Evolutionary conservation across 2,329 filamentous ascomycete species (phyloP).

Genomic region (Leptoxyphium fumago): DNA sequence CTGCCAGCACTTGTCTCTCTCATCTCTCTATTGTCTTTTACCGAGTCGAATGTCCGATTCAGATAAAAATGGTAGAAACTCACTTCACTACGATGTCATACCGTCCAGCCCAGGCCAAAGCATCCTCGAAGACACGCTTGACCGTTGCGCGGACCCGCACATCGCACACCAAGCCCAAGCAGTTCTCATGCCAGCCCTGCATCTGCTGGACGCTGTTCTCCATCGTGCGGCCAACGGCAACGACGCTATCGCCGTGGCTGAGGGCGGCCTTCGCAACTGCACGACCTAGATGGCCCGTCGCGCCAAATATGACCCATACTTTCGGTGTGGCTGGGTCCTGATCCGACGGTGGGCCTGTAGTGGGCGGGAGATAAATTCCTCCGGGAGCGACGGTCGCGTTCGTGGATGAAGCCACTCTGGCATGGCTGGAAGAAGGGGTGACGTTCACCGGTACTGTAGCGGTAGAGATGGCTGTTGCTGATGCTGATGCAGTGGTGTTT

Average conservation of each 20-base stretch:
- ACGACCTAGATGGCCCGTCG: conserved; percentile 91
- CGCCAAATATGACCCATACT: conserved; percentile 92
- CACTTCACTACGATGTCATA: conserved; percentile 78
- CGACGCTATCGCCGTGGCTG: conserved; percentile 66
- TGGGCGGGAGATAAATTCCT: conserved; percentile 54
- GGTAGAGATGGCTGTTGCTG: too few species aligned
- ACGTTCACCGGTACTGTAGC: too few species aligned
- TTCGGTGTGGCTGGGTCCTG: conserved; percentile 57
- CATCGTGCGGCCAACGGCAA: conserved; percentile 69
- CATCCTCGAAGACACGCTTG: conserved; percentile 50
- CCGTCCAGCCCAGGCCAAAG: conserved; percentile 56
- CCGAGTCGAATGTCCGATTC: neutral
- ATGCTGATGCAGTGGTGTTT: too few species aligned
- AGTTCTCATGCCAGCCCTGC: conserved; percentile 55
- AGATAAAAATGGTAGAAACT: neutral
- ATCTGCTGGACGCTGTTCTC: conserved; percentile 63
- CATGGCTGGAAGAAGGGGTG: neutral
- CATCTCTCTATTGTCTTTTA: neutral
- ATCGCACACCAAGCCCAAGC: conserved; percentile 74
- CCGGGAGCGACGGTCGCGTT: conserved; percentile 10
- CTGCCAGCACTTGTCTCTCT: neutral
- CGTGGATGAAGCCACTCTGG: conserved; percentile 7
- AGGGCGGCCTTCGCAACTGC: conserved; percentile 75
- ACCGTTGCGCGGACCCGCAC: conserved; percentile 73
- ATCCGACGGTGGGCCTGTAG: conserved; percentile 69